These are phyloP conservation scores for Eucommia ulmoides DNA, from an alignment of 257 asterid species.

Conservation along the genomic window DNA sequence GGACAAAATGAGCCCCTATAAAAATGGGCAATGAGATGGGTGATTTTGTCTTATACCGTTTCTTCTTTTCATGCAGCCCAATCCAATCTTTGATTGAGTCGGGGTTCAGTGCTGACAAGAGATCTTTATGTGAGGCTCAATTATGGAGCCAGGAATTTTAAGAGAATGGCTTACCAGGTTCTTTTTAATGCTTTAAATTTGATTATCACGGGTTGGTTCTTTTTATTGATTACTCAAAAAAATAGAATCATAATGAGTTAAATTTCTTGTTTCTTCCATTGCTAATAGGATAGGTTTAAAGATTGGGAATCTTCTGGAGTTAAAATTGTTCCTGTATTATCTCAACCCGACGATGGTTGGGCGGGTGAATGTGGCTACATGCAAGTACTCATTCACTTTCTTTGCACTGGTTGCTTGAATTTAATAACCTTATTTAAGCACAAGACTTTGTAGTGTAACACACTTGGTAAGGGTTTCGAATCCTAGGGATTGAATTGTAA, in stretches of 20 bases:
- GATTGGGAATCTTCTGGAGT: constrained; percentile 77
- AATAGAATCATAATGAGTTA: too few species aligned
- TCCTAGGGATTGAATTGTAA: too few species aligned
- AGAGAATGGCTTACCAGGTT: constrained; percentile 85
- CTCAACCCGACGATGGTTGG: constrained; percentile 78
- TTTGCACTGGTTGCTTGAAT: too few species aligned
- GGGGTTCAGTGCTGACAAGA: constrained; percentile 57
- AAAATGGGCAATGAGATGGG: too few species aligned
- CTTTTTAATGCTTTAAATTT: too few species aligned
- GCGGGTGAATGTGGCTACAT: constrained; percentile 72
- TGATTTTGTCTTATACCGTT: not conserved
- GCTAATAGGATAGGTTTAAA: constrained; percentile 61
- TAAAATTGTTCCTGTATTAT: constrained; percentile 61
- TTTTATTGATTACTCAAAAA: not conserved
- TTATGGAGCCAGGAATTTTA: constrained; percentile 86
- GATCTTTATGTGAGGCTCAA: constrained; percentile 81
- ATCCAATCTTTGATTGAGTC: constrained; percentile 76
- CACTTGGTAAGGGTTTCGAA: too few species aligned
- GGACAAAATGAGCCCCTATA: too few species aligned
- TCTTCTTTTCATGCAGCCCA: constrained; percentile 64
- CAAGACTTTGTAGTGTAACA: too few species aligned
- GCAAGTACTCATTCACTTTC: constrained; percentile 33
- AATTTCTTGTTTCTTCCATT: constrained; percentile 2
- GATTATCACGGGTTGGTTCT: not conserved
- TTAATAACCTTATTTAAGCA: too few species aligned